phyloP scores from a whole-genome alignment of 805 yeast species.

The Brettanomyces anomalus region DNA sequence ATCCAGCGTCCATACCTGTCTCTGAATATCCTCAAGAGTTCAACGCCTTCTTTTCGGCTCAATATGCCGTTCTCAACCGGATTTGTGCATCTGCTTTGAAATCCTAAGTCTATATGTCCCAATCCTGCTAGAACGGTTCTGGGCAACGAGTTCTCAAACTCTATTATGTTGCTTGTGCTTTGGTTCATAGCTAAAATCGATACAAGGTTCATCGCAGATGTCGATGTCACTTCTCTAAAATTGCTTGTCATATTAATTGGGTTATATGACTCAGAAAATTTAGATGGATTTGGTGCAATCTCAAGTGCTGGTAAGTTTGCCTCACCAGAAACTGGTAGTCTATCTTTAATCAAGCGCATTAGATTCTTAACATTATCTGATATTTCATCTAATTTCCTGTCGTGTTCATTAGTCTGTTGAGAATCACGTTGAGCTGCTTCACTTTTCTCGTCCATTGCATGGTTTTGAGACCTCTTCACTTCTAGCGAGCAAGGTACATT shows the following conservation, averaged over 20 bases:
- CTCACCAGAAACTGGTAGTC: not conserved
- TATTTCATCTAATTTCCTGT: not conserved
- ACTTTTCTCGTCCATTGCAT: too few species aligned
- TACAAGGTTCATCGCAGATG: not conserved
- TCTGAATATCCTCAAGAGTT: conserved; percentile 48
- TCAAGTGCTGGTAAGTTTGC: not conserved
- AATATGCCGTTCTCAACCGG: conserved; percentile 43
- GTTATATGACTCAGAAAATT: not conserved
- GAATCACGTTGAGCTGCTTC: too few species aligned
- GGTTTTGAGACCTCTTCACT: too few species aligned
- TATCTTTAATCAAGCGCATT: not conserved
- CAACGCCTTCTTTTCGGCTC: conserved; percentile 36
- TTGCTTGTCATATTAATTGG: not conserved
- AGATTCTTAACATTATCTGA: not conserved
- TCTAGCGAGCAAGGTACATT: conserved; percentile 7
- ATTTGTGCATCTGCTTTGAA: conserved; percentile 25
- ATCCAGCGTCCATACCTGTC: conserved; percentile 74
- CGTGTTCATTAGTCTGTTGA: too few species aligned
- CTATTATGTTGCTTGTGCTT: not conserved
- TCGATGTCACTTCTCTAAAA: too few species aligned
- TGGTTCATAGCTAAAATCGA: not conserved
- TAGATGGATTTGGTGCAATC: not conserved
- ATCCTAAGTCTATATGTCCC: conserved; percentile 4
- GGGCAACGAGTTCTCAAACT: not conserved
- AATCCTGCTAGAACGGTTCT: not conserved